Conservation (phyloP, 2,329 filamentous ascomycete genomes). For the Colletotrichum truncatum region DNA sequence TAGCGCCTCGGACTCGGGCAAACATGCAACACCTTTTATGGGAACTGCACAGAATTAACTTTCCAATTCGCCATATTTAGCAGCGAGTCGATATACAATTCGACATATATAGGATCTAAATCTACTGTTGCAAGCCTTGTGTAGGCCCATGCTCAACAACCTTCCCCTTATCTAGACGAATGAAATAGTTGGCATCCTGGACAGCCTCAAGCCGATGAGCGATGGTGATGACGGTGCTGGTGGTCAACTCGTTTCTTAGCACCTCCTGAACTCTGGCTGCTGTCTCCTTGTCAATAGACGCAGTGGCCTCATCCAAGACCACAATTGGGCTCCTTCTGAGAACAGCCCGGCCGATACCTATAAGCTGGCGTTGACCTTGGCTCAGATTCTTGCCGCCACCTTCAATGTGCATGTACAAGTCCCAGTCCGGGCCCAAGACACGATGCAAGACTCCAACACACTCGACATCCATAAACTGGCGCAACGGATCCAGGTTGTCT, state of each 20-base stretch:
- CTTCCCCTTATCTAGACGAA: constrained; percentile 61
- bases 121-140: constrained; percentile 5
- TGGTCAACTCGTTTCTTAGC: constrained; percentile 60
- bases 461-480: constrained; percentile 62
- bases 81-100: neutral
- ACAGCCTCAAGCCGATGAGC: constrained; percentile 73
- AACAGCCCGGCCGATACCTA: constrained; percentile 68
- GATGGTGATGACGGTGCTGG: constrained; percentile 72
- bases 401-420: constrained; percentile 61
- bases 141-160: constrained; percentile 59
- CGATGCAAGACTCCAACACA: constrained; percentile 63
- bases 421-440: constrained; percentile 63
- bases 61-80: too few relatives aligned
- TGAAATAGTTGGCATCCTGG: constrained; percentile 63
- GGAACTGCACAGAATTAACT: too few relatives aligned
- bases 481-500: constrained; percentile 75
- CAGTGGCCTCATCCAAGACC: constrained; percentile 72
- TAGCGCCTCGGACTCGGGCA: too few relatives aligned
- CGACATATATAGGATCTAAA: neutral
- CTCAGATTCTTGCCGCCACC: constrained; percentile 69
- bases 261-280: constrained; percentile 67
- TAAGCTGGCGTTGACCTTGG: constrained; percentile 70
- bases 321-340: constrained; percentile 68
- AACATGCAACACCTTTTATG: too few relatives aligned
- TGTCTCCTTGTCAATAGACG: constrained; percentile 68